These are phyloP conservation scores for Orobanche coerulescens DNA, from an alignment of 257 asterid species.

Conservation along the genomic window DNA sequence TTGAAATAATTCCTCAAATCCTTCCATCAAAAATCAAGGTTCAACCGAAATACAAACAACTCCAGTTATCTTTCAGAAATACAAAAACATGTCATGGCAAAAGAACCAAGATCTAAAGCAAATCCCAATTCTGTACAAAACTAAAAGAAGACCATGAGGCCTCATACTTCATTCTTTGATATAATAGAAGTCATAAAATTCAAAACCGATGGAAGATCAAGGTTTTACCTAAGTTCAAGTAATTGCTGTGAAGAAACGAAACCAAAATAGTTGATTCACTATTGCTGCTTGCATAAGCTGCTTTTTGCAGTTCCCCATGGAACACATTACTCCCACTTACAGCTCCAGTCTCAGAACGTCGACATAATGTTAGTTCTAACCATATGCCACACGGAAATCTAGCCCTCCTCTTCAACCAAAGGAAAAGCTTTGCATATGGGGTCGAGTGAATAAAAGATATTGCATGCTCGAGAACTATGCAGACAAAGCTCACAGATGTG, in stretches of 20 bases:
- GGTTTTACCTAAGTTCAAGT: conserved; percentile 55
- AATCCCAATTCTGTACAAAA: neutral
- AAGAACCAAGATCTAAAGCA: neutral
- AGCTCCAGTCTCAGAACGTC: conserved; percentile 23
- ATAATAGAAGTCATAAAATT: neutral
- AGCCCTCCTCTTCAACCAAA: conserved; percentile 63
- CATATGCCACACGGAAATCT: conserved; percentile 89
- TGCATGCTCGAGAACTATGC: conserved; percentile 41
- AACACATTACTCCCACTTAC: conserved; percentile 19
- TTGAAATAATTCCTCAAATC: too few species aligned
- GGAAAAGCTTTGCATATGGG: conserved; percentile 57
- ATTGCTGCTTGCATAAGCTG: conserved; percentile 17
- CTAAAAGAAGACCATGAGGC: too few species aligned
- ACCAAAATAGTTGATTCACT: conserved; percentile 37
- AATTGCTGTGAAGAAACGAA: conserved; percentile 73
- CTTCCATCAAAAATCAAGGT: too few species aligned
- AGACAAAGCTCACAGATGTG: conserved; percentile 49
- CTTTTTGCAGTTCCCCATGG: conserved; percentile 22
- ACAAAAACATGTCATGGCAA: too few species aligned
- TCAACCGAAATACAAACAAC: too few species aligned
- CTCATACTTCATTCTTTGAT: neutral
- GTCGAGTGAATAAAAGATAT: conserved; percentile 68
- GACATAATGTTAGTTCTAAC: conserved; percentile 48
- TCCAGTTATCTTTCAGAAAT: too few species aligned
- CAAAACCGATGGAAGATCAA: neutral